These are phyloP conservation scores for Urostyla sp. DNA, from an alignment of 73 alveolate species.

Conservation along the genomic window DNA sequence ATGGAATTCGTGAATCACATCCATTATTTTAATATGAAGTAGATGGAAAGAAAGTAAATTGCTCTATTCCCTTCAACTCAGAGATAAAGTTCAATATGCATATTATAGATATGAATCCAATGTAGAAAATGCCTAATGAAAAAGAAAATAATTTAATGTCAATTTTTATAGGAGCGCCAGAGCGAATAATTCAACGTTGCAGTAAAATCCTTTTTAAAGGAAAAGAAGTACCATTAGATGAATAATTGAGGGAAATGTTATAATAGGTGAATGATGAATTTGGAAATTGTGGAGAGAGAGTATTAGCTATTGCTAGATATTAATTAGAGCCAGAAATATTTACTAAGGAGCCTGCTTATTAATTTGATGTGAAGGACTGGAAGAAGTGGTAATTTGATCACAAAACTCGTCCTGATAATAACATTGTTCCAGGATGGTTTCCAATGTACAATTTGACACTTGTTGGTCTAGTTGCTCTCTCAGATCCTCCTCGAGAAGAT, in stretches of 20 bases:
- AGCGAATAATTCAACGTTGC: constrained; percentile 89
- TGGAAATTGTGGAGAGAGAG: constrained; percentile 92
- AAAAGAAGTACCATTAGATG: constrained; percentile 50
- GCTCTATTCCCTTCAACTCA: constrained; percentile 44
- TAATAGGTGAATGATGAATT: constrained; percentile 67
- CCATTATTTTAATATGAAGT: constrained; percentile 24
- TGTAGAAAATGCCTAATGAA: neutral
- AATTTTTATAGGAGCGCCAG: constrained; percentile 98
- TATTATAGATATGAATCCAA: constrained; percentile 37
- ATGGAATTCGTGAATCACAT: too few species aligned
- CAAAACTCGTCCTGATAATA: neutral
- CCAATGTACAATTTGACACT: constrained; percentile 80
- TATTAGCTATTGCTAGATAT: constrained; percentile 81
- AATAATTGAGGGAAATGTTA: constrained; percentile 68
- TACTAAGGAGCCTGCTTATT: constrained; percentile 40
- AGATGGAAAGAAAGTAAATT: constrained; percentile 35
- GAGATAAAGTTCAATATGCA: constrained; percentile 58
- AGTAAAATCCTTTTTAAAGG: constrained; percentile 48
- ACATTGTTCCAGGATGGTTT: constrained; percentile 41
- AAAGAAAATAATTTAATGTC: constrained; percentile 51
- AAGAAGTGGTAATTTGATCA: constrained; percentile 15
- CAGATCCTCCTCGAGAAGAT: constrained; percentile 96
- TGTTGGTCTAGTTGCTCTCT: constrained; percentile 92
- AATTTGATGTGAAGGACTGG: constrained; percentile 44
- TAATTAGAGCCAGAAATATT: constrained; percentile 65